Evolutionary conservation across 805 yeast genomes (phyloP), one percentile per base, ranked within the genome.

Genomic region (Candida krabiensis): DNA sequence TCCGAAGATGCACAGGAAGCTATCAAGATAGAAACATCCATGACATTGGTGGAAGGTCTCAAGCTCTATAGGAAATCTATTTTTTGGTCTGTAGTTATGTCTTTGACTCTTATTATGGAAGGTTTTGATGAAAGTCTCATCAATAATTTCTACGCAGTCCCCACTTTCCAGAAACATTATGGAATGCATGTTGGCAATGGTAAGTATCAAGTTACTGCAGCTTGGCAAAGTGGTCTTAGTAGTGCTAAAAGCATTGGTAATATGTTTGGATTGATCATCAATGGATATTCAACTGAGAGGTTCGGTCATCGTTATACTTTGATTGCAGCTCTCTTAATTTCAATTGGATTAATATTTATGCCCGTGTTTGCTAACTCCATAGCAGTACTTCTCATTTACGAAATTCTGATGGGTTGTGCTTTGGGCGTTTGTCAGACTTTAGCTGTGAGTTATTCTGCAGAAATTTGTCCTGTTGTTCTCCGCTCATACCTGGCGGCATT

Each of bases 371-470:
- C 73, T 7, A 50, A 44, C 13, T 53, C 46, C 40, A 50, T 66
- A 13, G 56, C 54, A 12, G 65, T 62, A 43, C 58, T 72, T 30
- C 59, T 68, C 22, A 62, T 58, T n/a, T 74, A 75, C 33, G 71
- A 71, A 43, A 50, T 71, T 16, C 51, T 73, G 9, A 55, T 68
- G 18, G 78, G 77, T 45, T 41, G 75, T 24, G 67, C 71, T 5
- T 76, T 79, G 77, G 83, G 83, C 35, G 64, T 67, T 13, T 75
- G 75, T 50, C 76, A 70, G 41, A 67, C 77, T 22, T 55, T 77
- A 48, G 64, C 77, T 2, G 71, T 75, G 7, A 60, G 78, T 4
- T 77, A 77, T 49, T 79, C 82, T n/a, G 64, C 78, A 12, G 83
- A 77, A 49, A 75, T 77, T 19, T 68, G 77, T 42, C 82, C 82